Evolutionary conservation across 768 basidiomycete genomes (phyloP), one percentile per base, ranked within the genome.

Genomic region (Pluteus cervinus): DNA sequence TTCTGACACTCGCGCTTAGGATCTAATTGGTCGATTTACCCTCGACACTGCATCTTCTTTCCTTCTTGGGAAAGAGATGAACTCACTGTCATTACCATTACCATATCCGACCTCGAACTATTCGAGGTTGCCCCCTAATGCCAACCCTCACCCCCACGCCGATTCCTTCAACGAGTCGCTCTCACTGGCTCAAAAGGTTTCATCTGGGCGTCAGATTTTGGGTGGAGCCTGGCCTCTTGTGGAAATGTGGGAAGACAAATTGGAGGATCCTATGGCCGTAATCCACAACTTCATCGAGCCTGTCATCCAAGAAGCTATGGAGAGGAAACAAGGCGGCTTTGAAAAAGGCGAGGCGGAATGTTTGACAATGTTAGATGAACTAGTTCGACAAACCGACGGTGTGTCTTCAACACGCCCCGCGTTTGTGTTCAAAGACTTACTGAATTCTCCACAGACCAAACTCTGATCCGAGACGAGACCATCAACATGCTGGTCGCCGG

Each of bases 21-120:
- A 73, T 44, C 44, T 69, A 21, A 63, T 60, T 7, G 58, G 60
- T 2, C 62, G 69, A 1, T 80, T 81, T 52, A 79, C 80, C 0
- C 59, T 82, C 11, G 81, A 82, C 56, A 71, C 76, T 2, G n/a
- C 48, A 49, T 10, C 44, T 51, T 1, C n/a, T n/a, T n/a, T n/a
- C n/a, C n/a, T n/a, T n/a, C n/a, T n/a, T n/a, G n/a, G n/a, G n/a
- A n/a, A n/a, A n/a, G n/a, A n/a, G n/a, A n/a, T n/a, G n/a, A n/a
- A n/a, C n/a, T n/a, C n/a, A n/a, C 22, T 16, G 23, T 25, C 24
- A 16, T 21, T 58, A 17, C 34, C 49, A 33, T 56, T 54, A n/a
- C n/a, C n/a, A n/a, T n/a, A n/a, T n/a, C n/a, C n/a, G n/a, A n/a
- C 18, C 54, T 61, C 24, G 46, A n/a, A n/a, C n/a, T n/a, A n/a